phyloP scores from a whole-genome alignment of 148 eudicot species.

The Rhododendron vialii region DNA sequence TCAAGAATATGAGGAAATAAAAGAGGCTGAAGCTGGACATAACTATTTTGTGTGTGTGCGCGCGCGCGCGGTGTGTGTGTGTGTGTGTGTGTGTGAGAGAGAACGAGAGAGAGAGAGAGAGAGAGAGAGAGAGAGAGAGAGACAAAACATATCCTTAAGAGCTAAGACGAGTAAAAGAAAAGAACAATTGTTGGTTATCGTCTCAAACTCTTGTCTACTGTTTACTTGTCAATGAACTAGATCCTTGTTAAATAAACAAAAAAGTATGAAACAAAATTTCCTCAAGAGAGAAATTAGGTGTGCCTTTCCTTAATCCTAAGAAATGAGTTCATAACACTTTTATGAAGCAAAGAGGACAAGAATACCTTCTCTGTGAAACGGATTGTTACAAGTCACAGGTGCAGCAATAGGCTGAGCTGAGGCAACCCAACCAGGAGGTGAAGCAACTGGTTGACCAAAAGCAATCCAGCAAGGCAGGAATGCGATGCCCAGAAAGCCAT shows the following conservation, averaged over 20 bases:
- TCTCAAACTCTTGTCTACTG: not conserved
- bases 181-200: not conserved
- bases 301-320: not conserved
- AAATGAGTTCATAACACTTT: not conserved
- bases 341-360: not conserved
- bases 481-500: not conserved
- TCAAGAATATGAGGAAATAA: not conserved
- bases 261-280: not conserved
- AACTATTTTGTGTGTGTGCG: not conserved
- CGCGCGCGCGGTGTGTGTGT: accelerated
- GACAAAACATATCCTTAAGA: not conserved
- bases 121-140: not conserved
- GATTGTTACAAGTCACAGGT: not conserved
- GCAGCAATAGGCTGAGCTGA: not conserved
- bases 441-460: not conserved
- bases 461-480: not conserved
- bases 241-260: not conserved
- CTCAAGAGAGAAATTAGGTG: not conserved
- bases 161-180: not conserved
- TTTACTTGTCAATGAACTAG: not conserved
- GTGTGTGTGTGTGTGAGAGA: too few relatives aligned
- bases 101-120: not conserved
- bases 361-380: not conserved
- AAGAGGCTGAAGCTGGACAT: not conserved
- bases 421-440: not conserved